Conservation (phyloP, 2,329 filamentous ascomycete species). For the Emmonsia crescens region DNA sequence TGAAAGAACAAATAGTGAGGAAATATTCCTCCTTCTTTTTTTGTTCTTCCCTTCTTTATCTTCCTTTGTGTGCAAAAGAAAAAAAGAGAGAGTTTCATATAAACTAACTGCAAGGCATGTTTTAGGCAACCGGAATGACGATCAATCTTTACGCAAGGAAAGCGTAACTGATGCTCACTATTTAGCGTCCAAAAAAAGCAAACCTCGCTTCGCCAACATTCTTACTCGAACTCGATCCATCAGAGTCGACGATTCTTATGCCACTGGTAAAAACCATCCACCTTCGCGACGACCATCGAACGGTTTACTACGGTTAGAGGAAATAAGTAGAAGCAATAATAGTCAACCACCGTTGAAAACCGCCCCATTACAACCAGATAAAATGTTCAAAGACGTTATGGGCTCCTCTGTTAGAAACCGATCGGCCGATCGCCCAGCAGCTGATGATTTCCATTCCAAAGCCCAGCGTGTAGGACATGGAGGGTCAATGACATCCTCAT, state of each 20-base stretch:
- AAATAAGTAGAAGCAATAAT: slow-evolving; percentile 21
- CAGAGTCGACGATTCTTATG: slow-evolving; percentile 31
- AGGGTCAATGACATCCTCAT: slow-evolving; percentile 34
- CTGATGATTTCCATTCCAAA: slow-evolving; percentile 22
- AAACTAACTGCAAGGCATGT: neutral
- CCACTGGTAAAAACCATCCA: slow-evolving; percentile 17
- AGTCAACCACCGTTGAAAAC: slow-evolving; percentile 45
- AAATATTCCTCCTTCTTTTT: neutral
- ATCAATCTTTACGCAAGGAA: slow-evolving; percentile 7
- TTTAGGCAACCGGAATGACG: slow-evolving; percentile 10
- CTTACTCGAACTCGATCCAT: slow-evolving; percentile 36
- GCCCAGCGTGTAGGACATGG: slow-evolving; percentile 22
- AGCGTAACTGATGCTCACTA: slow-evolving; percentile 19
- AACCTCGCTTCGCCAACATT: slow-evolving; percentile 36
- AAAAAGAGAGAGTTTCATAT: neutral
- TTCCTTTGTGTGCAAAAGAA: neutral
- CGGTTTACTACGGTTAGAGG: slow-evolving; percentile 29
- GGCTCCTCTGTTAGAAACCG: slow-evolving; percentile 54
- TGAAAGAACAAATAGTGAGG: slow-evolving; percentile 22
- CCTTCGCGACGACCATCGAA: slow-evolving; percentile 30
- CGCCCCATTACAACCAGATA: slow-evolving; percentile 55
- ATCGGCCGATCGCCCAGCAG: slow-evolving; percentile 53
- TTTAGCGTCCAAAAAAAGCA: slow-evolving; percentile 29
- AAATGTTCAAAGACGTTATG: slow-evolving; percentile 58
- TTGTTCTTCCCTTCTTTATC: neutral